Conservation (phyloP, 2,329 filamentous ascomycete species). For the Botrytis squamosa region DNA sequence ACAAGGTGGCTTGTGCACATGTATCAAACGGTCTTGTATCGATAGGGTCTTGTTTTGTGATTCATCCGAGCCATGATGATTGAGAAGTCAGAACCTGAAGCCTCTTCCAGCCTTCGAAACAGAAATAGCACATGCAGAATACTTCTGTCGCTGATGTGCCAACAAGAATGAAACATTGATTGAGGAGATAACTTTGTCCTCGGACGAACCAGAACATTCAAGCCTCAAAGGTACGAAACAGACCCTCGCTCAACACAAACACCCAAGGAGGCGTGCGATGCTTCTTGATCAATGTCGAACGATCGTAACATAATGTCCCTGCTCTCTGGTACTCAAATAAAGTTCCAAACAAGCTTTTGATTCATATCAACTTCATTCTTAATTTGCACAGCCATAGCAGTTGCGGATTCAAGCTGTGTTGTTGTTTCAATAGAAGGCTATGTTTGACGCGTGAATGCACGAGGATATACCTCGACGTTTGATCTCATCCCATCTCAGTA, state of each 20-base stretch:
- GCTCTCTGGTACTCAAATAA: background rate
- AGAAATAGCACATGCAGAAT: background rate
- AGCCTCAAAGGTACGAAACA: background rate
- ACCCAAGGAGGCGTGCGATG: background rate
- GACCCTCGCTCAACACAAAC: background rate
- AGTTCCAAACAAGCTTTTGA: constrained; percentile 17
- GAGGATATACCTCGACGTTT: constrained; percentile 1
- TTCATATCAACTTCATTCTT: background rate
- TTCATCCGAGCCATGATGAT: background rate
- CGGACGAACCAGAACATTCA: background rate
- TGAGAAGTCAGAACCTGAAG: background rate
- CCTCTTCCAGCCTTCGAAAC: background rate
- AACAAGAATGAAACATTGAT: background rate
- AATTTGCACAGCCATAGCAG: background rate
- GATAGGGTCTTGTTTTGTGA: background rate
- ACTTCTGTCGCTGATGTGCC: background rate
- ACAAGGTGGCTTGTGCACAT: background rate
- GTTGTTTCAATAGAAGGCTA: background rate
- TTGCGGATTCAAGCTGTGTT: background rate
- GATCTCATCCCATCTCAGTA: background rate
- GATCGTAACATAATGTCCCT: background rate
- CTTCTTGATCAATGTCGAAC: background rate
- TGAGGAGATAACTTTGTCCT: background rate
- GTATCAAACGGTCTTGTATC: background rate
- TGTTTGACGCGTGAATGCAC: constrained; percentile 4